A percentile compares a stretch with the other conserved stretches of the same genome.
Evolutionary conservation across 208 protist species (phyloP).

Genomic region (Spongospora subterranea): DNA sequence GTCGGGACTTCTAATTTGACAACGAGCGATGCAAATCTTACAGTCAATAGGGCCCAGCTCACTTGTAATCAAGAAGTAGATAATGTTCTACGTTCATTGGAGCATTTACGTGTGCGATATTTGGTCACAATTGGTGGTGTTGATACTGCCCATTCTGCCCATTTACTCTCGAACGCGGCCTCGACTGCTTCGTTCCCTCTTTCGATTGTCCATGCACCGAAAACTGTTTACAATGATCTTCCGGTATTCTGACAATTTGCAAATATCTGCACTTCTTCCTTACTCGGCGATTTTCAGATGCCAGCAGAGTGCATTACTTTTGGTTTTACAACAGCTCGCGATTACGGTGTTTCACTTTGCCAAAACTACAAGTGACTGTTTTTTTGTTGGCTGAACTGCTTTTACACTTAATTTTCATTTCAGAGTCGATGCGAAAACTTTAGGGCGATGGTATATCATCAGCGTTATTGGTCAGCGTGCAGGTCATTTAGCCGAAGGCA

Average conservation of each 20-base stretch:
- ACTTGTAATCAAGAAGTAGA: neutral
- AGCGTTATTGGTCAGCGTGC: conserved; percentile 34
- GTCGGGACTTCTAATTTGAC: neutral
- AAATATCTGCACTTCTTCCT: neutral
- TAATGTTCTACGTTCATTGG: conserved; percentile 12
- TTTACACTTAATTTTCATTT: neutral
- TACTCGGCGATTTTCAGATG: neutral
- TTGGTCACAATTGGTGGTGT: conserved; percentile 39
- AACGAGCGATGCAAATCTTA: neutral
- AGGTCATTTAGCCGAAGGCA: conserved; percentile 43
- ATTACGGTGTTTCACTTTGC: conserved; percentile 1
- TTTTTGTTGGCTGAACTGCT: neutral
- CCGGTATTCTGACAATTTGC: neutral
- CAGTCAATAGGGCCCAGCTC: neutral
- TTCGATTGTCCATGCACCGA: conserved; percentile 25
- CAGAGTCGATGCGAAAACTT: conserved; percentile 30
- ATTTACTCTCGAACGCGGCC: neutral
- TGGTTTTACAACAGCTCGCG: conserved; percentile 29
- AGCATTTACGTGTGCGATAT: conserved; percentile 14
- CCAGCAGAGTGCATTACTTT: conserved; percentile 41
- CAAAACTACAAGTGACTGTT: conserved; percentile 48
- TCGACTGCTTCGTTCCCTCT: neutral
- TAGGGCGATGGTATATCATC: conserved; percentile 41
- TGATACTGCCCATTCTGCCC: conserved; percentile 3
- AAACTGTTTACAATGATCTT: conserved; percentile 54